These are phyloP conservation scores for Cystobasidium tubakii DNA, from an alignment of 768 basidiomycete species.

Conservation along the genomic window DNA sequence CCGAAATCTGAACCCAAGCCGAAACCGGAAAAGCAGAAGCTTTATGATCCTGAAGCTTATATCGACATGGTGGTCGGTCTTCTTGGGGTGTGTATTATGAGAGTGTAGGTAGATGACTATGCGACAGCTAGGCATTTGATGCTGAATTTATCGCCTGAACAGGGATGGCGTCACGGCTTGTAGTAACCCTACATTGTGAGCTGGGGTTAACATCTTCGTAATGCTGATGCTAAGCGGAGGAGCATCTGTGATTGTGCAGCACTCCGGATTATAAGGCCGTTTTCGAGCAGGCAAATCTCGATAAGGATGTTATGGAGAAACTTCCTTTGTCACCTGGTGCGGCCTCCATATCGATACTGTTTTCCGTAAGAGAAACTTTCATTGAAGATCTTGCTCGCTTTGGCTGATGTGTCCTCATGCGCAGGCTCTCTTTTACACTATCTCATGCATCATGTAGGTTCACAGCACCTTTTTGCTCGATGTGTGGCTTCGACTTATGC, in stretches of 20 bases:
- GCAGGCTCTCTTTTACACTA: neutral
- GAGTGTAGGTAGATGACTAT: neutral
- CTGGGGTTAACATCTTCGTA: neutral
- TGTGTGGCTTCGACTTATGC: no score
- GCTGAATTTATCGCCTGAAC: neutral
- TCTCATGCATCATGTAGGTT: neutral
- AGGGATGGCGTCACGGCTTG: neutral
- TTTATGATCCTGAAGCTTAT: neutral
- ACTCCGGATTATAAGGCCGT: neutral
- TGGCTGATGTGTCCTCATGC: neutral
- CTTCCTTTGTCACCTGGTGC: neutral
- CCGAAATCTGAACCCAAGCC: neutral
- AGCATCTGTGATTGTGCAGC: neutral
- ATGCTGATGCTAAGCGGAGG: neutral
- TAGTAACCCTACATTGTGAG: neutral
- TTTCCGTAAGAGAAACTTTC: neutral
- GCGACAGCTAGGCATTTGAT: neutral
- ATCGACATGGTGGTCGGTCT: neutral
- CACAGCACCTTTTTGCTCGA: neutral
- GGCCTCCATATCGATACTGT: neutral
- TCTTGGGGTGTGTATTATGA: neutral
- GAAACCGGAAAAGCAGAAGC: neutral
- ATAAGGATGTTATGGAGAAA: neutral
- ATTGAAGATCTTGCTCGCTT: neutral
- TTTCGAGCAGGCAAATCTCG: neutral